These are phyloP conservation scores for Zoysia matrella DNA, from an alignment of 202 grass and related monocot genomes.

Conservation along the genomic window DNA sequence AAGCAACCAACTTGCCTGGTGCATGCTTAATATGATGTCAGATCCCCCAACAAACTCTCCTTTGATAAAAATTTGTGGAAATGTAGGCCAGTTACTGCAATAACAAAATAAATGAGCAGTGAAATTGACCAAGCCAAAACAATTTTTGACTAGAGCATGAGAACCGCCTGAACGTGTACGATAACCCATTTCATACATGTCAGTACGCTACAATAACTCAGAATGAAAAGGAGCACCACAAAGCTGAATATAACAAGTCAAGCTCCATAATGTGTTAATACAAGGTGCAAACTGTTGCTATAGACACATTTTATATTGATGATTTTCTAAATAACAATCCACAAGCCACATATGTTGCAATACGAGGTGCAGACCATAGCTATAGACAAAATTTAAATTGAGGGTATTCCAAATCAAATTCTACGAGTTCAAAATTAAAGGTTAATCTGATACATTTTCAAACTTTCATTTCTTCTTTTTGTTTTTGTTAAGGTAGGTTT, in stretches of 20 bases:
- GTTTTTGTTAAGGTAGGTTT: background rate
- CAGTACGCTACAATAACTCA: background rate
- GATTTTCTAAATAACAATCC: no score
- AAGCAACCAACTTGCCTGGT: conserved; percentile 64
- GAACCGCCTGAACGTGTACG: background rate
- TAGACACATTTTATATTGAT: background rate
- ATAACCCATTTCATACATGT: background rate
- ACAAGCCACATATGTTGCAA: no score
- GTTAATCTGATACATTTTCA: background rate
- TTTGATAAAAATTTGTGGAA: conserved; percentile 98
- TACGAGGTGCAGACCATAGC: no score
- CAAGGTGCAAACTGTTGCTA: background rate
- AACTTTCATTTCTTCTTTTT: background rate
- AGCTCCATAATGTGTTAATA: background rate
- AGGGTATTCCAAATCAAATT: background rate
- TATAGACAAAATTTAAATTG: no score
- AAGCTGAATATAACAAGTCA: background rate
- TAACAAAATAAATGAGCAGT: conserved; percentile 21
- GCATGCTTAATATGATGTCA: conserved; percentile 92
- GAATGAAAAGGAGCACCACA: conserved; percentile 3
- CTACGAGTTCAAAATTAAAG: background rate
- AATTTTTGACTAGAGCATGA: background rate
- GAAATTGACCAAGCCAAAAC: background rate
- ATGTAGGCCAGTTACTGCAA: conserved; percentile 90
- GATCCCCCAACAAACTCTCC: conserved; percentile 95